phyloP scores from a whole-genome alignment of 1,284 basidiomycete species.

The Waitea zeae region DNA sequence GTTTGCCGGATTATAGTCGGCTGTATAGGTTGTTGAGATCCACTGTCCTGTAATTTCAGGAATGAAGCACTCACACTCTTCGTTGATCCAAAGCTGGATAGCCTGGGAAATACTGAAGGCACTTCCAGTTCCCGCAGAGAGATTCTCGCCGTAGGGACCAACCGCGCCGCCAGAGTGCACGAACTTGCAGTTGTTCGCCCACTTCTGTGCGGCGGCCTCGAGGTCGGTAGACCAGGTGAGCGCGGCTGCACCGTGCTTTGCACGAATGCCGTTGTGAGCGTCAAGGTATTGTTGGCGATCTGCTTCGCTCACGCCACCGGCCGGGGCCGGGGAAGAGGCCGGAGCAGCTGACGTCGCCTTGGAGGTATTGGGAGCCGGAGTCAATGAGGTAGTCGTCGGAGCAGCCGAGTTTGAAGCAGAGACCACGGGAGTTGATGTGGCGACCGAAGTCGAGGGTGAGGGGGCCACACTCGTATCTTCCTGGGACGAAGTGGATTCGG shows the following conservation, averaged over 20 bases:
- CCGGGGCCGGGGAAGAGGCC: no score
- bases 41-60: not conserved
- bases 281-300: no score
- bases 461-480: no score
- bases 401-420: no score
- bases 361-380: no score
- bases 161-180: constrained; percentile 45
- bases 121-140: constrained; percentile 45
- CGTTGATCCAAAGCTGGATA: constrained; percentile 41
- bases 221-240: constrained; percentile 40
- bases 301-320: no score
- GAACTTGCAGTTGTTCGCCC: constrained; percentile 46
- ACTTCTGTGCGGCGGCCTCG: constrained; percentile 37
- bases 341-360: no score
- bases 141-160: constrained; percentile 46
- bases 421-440: no score
- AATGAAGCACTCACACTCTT: no score
- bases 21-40: constrained; percentile 12
- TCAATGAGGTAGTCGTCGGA: no score
- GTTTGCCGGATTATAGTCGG: constrained; percentile 35
- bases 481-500: no score
- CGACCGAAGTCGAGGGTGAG: no score
- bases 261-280: constrained; percentile 40
- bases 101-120: constrained; percentile 27
- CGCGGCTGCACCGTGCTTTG: constrained; percentile 36